These are phyloP conservation scores for Carex cristatella DNA, from an alignment of 176 grass and related monocot species.

Conservation along the genomic window DNA sequence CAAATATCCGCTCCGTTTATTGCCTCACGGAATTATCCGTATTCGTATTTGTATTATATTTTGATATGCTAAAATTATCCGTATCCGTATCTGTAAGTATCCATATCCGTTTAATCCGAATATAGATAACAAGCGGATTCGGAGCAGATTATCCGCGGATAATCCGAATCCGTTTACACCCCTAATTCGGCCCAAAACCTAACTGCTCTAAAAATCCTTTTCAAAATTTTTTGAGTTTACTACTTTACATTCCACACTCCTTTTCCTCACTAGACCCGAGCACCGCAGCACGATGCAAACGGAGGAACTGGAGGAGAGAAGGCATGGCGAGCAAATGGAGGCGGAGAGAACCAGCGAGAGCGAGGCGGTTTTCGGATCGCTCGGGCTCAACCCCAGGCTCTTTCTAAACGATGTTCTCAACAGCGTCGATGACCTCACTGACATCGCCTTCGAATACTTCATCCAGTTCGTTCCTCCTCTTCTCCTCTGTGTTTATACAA, in stretches of 20 bases:
- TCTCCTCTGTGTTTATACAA: not conserved
- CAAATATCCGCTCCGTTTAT: too few species aligned
- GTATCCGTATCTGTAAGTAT: too few species aligned
- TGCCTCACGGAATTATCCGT: too few species aligned
- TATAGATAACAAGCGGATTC: too few species aligned
- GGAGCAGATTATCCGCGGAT: too few species aligned
- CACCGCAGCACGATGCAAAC: not conserved
- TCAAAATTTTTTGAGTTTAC: not conserved
- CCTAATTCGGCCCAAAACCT: not conserved
- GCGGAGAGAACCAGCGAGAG: constrained; percentile 12
- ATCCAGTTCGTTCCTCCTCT: constrained; percentile 25
- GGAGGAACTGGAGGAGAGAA: not conserved
- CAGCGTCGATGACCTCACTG: constrained; percentile 32
- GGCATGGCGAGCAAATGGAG: not conserved
- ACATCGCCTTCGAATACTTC: constrained; percentile 30
- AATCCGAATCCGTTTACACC: too few species aligned
- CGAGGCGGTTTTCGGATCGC: constrained; percentile 24
- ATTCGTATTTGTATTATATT: too few species aligned
- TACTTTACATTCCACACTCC: not conserved
- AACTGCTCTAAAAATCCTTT: not conserved
- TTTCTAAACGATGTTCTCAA: constrained; percentile 45
- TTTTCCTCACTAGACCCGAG: not conserved
- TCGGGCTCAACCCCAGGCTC: constrained; percentile 34
- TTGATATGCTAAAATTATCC: too few species aligned
- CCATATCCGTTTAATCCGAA: too few species aligned